A percentile compares a stretch with the other conserved stretches of the same genome.
Conservation (phyloP, 164 flowering plant genomes). For the Stephania yunnanensis region DNA sequence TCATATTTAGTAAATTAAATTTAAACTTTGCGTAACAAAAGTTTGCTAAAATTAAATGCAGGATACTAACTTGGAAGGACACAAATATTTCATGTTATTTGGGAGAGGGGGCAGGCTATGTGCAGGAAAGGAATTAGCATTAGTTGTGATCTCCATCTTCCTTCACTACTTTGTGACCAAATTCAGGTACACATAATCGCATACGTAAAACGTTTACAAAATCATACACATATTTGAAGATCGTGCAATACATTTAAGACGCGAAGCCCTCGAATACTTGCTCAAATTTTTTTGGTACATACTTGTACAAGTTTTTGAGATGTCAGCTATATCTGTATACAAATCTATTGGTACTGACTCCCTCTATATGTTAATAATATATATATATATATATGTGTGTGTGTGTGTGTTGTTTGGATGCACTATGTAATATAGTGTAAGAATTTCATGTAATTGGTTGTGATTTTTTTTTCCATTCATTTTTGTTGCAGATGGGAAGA, state of each 20-base stretch:
- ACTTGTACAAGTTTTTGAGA: too few species aligned
- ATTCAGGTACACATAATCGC: constrained; percentile 46
- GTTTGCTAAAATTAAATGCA: constrained; percentile 20
- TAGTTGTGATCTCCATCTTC: constrained; percentile 61
- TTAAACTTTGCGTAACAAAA: too few species aligned
- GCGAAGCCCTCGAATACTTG: too few species aligned
- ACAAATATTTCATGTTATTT: constrained; percentile 53
- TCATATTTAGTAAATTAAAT: neutral
- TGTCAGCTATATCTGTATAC: too few species aligned
- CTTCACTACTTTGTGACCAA: constrained; percentile 80
- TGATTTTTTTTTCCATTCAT: neutral
- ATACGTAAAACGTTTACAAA: neutral
- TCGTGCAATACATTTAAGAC: too few species aligned
- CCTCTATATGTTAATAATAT: too few species aligned
- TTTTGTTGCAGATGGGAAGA: constrained; percentile 51
- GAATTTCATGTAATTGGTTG: neutral
- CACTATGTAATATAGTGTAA: too few species aligned
- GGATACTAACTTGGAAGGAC: constrained; percentile 59
- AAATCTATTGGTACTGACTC: too few species aligned
- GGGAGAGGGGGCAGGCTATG: constrained; percentile 83
- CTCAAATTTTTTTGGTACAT: too few species aligned
- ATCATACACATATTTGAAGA: neutral
- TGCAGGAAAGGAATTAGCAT: constrained; percentile 88
- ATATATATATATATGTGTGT: too few species aligned
- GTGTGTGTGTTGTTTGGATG: too few species aligned